A percentile compares a stretch with the other conserved stretches of the same genome.
phyloP scores from a whole-genome alignment of 352 stramenopile species.

The Blastocystis sp. region DNA sequence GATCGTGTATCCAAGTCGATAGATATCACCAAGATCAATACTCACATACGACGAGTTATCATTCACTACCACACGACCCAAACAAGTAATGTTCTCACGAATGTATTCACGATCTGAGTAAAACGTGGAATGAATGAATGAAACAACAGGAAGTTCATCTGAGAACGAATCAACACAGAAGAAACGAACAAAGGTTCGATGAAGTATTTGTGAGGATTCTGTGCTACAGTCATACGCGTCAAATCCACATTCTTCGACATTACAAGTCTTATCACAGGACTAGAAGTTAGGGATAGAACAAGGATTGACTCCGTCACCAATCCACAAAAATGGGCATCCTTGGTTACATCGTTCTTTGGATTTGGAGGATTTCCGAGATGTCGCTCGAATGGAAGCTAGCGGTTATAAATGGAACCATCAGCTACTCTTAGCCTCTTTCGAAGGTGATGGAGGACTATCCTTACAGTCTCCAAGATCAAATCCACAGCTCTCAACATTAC shows the following conservation, averaged over 20 bases:
- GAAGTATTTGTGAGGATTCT: conserved; percentile 67
- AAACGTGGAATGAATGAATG: conserved; percentile 14
- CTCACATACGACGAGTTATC: conserved; percentile 73
- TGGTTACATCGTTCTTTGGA: conserved; percentile 68
- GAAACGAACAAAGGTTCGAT: conserved; percentile 33
- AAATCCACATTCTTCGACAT: conserved; percentile 75
- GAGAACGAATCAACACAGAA: background rate
- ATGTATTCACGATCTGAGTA: background rate
- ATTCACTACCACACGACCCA: conserved; percentile 71
- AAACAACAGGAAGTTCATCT: background rate
- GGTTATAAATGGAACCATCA: background rate
- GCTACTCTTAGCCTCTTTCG: background rate
- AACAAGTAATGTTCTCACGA: conserved; percentile 19
- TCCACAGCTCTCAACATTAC: conserved; percentile 78
- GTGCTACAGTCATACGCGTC: conserved; percentile 74
- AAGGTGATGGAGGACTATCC: conserved; percentile 68
- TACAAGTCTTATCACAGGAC: conserved; percentile 73
- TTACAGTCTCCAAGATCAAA: conserved; percentile 86
- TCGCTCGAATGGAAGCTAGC: background rate
- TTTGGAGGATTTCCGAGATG: background rate
- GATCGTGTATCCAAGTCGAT: background rate
- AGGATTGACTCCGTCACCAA: conserved; percentile 70
- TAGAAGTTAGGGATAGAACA: conserved; percentile 6
- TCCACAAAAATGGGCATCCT: conserved; percentile 73
- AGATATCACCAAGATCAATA: conserved; percentile 63